Percentiles rank a stretch among this genome's conserved stretches.
Evolutionary conservation across 768 basidiomycete genomes (phyloP).

Genomic region (Lanmaoa rubissima): DNA sequence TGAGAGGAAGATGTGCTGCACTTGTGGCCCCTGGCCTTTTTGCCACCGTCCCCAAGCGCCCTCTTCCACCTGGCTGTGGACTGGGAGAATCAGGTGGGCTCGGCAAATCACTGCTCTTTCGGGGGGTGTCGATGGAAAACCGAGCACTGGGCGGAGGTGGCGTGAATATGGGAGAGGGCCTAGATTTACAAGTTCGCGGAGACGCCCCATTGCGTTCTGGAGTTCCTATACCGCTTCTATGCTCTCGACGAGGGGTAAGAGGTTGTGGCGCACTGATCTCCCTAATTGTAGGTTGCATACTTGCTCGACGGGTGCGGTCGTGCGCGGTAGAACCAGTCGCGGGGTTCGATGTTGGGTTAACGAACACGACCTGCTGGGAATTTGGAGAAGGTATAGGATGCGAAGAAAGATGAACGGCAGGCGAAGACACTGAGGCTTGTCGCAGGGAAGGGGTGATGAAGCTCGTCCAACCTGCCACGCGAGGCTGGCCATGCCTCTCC

Average conservation of each 20-base stretch:
- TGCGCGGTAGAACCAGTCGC: constrained; percentile 47
- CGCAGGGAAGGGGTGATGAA: constrained; percentile 67
- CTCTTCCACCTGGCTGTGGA: constrained; percentile 39
- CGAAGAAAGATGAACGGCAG: constrained; percentile 63
- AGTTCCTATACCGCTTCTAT: constrained; percentile 20
- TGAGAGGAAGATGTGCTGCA: constrained; percentile 41
- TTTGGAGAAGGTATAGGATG: constrained; percentile 54
- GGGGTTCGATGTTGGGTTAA: constrained; percentile 47
- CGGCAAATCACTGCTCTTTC: constrained; percentile 38
- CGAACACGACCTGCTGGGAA: constrained; percentile 46
- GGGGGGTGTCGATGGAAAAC: constrained; percentile 36
- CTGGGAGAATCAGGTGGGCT: constrained; percentile 51
- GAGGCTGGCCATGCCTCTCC: constrained; percentile 39
- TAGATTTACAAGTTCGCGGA: constrained; percentile 32
- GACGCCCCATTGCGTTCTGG: constrained; percentile 29
- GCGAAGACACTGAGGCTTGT: constrained; percentile 73
- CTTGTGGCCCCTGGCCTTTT: constrained; percentile 38
- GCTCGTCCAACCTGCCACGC: constrained; percentile 53
- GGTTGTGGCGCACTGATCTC: constrained; percentile 44
- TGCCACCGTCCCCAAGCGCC: constrained; percentile 34
- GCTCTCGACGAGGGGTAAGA: constrained; percentile 34
- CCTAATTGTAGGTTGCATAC: constrained; percentile 31
- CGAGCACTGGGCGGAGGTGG: constrained; percentile 26
- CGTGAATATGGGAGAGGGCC: constrained; percentile 33
- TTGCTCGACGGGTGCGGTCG: constrained; percentile 44